Base-by-base conservation (phyloP, 768 basidiomycete species). In the Hypholoma sublateritium region DNA sequence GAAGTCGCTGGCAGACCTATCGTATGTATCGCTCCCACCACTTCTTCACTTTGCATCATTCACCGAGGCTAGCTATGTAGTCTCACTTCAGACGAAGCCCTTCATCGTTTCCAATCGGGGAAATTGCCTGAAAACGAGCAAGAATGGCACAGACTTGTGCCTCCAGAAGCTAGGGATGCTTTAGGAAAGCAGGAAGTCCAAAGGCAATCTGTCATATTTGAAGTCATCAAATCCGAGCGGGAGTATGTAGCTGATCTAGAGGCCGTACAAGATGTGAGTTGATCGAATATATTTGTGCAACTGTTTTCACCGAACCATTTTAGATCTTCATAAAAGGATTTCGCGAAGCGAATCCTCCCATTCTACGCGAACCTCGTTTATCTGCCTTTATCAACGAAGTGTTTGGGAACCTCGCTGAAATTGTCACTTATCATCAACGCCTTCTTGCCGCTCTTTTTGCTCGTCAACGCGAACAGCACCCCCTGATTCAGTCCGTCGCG, bases 201-300 rank as follows among this genome's bases (percentile, higher is more conserved):
- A 56, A 81, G 95, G 44, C 95, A 98, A 69, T 90, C 86, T 22
- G 84, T 86, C 37, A 80, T 99, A 5, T 95, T 95, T 62, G 95
- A 98, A 68, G 73, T 96, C 21, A 87, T 98, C 71, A 88, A 92
- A 69, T 86, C 89, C 0, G 97, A 99, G 73, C 80, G 86, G 59
- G 88, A 93, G 58, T 98, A 97, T 68, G 88, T 94, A 11, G 70
- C 80, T 28, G 96, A 98, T 72, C 71, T 99, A 48, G 79, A 86
- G 65, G 69, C 86, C 56, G 73, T 90, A 60, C 72, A 84, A 73
- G 80, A 91, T 68, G 92, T 91, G 58, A 54, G 70, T 61, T 43
- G 46, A 37, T 46, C 24, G 9, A 34, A 46, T n/a, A 57, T 14
- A n/a, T 57, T 44, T 46, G 39, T 13, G 35, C 25, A 56, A 39